phyloP scores from a whole-genome alignment of 306 rosid genomes.

The Morella rubra region DNA sequence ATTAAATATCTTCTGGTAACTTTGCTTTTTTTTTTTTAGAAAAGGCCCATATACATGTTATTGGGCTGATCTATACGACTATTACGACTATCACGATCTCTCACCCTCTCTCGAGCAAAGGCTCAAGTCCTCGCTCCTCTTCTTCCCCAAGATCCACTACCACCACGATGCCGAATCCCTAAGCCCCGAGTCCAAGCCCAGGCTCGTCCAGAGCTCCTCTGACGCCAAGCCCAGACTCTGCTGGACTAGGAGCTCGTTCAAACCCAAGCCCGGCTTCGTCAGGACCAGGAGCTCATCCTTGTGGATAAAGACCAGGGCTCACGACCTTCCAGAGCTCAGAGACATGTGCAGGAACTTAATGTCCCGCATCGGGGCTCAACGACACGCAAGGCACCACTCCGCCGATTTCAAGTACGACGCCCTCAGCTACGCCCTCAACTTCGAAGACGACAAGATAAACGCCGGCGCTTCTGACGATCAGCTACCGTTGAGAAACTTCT shows the following conservation, averaged over 20 bases:
- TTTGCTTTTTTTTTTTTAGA: too few relatives aligned
- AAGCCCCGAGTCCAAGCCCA: background rate
- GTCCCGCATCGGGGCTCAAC: slow-evolving; percentile 34
- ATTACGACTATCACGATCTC: slow-evolving; percentile 25
- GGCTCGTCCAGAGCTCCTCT: slow-evolving; percentile 24
- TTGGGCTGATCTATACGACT: too few relatives aligned
- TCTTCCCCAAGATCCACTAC: slow-evolving; percentile 32
- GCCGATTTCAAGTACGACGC: slow-evolving; percentile 73
- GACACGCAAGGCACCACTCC: slow-evolving; percentile 54
- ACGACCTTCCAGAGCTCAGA: slow-evolving; percentile 37
- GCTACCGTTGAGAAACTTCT: slow-evolving; percentile 44
- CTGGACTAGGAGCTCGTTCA: slow-evolving; percentile 17
- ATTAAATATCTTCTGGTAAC: too few relatives aligned
- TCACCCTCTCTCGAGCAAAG: slow-evolving; percentile 41
- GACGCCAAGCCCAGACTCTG: slow-evolving; percentile 9
- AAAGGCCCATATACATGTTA: too few relatives aligned
- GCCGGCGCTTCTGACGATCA: slow-evolving; percentile 23
- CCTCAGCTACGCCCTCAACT: slow-evolving; percentile 62
- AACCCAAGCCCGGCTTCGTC: slow-evolving; percentile 8
- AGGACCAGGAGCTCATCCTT: slow-evolving; percentile 25
- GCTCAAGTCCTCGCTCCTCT: slow-evolving; percentile 47
- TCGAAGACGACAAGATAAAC: slow-evolving; percentile 46
- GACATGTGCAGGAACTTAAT: slow-evolving; percentile 51
- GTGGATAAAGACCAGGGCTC: slow-evolving; percentile 34
- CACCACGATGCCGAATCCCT: slow-evolving; percentile 8